Conservation (phyloP, 2,329 filamentous ascomycete species). For the Penicillium occitanis region DNA sequence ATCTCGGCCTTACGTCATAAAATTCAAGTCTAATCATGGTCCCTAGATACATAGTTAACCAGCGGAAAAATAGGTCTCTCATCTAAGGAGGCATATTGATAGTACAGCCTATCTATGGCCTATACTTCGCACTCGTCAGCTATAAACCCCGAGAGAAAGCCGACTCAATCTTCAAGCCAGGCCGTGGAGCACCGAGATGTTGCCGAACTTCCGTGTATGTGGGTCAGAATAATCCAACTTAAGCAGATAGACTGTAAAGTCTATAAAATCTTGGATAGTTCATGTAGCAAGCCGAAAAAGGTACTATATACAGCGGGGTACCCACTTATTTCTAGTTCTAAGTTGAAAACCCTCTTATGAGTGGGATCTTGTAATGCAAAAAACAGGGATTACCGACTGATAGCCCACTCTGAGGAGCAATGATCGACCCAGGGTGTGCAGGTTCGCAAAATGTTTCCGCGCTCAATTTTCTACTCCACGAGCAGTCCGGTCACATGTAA, state of each 20-base stretch:
- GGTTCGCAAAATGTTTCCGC: background rate
- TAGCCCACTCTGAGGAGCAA: background rate
- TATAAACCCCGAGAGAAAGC: background rate
- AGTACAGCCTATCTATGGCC: background rate
- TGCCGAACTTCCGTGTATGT: background rate
- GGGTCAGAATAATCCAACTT: background rate
- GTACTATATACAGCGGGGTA: background rate
- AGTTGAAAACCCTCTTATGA: background rate
- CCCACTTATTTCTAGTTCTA: background rate
- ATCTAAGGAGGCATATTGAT: background rate
- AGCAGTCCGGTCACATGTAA: background rate
- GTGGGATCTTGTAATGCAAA: background rate
- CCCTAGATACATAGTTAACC: background rate
- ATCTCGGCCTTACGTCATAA: background rate
- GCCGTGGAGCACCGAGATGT: background rate
- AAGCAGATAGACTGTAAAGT: background rate
- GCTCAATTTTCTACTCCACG: background rate
- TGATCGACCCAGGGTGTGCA: background rate
- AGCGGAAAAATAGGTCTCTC: background rate
- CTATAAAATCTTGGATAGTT: background rate
- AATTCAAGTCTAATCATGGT: background rate
- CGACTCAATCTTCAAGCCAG: background rate
- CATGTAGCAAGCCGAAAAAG: background rate
- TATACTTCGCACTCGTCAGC: background rate
- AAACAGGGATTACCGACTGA: background rate